Evolutionary conservation across 768 basidiomycete genomes (phyloP).

Genomic region (Boletus reticuloceps): DNA sequence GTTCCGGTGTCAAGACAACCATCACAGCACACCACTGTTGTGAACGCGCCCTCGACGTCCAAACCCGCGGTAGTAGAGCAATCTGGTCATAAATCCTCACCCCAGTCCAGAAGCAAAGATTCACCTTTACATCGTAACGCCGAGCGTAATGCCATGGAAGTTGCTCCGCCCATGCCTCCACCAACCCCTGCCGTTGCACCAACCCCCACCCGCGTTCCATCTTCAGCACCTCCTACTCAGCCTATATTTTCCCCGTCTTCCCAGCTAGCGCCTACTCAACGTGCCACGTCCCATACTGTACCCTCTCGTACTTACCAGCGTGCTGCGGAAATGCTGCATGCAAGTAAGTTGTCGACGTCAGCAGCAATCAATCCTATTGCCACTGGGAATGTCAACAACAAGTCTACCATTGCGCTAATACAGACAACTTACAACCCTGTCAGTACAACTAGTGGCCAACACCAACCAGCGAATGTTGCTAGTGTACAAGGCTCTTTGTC

Average conservation of each 20-base stretch:
- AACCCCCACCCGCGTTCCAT: conserved; percentile 14
- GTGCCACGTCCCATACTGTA: conserved; percentile 12
- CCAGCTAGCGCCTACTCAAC: conserved; percentile 16
- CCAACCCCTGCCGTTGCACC: conserved; percentile 8
- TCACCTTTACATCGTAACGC: conserved; percentile 5
- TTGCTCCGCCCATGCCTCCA: conserved; percentile 21
- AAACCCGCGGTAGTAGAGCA: conserved; percentile 11
- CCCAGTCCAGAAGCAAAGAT: conserved; percentile 23
- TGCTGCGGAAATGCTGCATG: conserved; percentile 18
- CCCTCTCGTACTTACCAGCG: conserved; percentile 26
- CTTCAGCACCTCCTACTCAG: conserved; percentile 25
- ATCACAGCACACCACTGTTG: conserved; percentile 1
- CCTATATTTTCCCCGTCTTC: conserved; percentile 5
- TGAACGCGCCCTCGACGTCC: background rate
- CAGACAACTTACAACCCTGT: conserved; percentile 6
- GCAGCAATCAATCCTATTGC: background rate
- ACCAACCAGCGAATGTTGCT: conserved; percentile 7
- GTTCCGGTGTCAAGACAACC: conserved; percentile 9
- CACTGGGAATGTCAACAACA: conserved; percentile 6
- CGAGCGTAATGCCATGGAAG: conserved; percentile 4
- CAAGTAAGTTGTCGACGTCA: conserved; percentile 17
- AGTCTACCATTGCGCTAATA: background rate
- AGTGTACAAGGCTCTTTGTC: conserved; percentile 5
- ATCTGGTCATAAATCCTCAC: conserved; percentile 14
- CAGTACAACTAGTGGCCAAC: conserved; percentile 1